Evolutionary conservation across 2,329 filamentous ascomycete genomes (phyloP), one percentile per base, ranked within the genome.

Genomic region (Fusarium sp.): DNA sequence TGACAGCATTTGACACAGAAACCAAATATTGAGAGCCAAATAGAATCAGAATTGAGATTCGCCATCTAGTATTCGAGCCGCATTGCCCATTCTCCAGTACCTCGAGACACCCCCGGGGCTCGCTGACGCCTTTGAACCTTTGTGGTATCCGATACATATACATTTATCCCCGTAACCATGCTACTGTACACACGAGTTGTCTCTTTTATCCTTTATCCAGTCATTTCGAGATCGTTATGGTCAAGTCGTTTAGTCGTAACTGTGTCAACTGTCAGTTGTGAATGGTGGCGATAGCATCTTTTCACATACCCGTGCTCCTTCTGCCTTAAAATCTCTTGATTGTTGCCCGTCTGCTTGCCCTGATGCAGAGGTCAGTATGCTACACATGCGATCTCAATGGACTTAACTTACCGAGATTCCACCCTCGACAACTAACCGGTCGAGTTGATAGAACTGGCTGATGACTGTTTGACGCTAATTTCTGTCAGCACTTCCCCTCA

Each of bases 361-460:
- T 91, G 71, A 63, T 42, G 32, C 57, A 35, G 45, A 56, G 39
- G 60, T 80, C 30, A 80, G 62, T n/a, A 66, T 47, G 11, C 28
- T 8, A 14, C n/a, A 24, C 24, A 50, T 54, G 41, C 9, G 13
- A 8, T 6, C 17, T 24, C 11, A 28, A 11, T 15, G 6, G 11
- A 13, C 24, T 11, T 48, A 54, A 44, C 75, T 47, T 88, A 94
- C 92, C 78, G 92, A 90, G 82, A 94, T 92, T 67, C 94, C 92
- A 24, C 93, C 93, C 84, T 99, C 96, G 1, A 99, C 94, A 20
- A 99, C 96, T 83, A 99, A 88, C 80, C 91, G 89, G 81, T 98
- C 95, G 72, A 97, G 83, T 84, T 98, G 93, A 85, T 94, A 98
- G 85, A 98, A 98, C 81, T 97, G 94, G 81, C 95, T 97, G 80